Evolutionary conservation across 257 asterid species (phyloP).

Genomic region (Rauvolfia tetraphylla): DNA sequence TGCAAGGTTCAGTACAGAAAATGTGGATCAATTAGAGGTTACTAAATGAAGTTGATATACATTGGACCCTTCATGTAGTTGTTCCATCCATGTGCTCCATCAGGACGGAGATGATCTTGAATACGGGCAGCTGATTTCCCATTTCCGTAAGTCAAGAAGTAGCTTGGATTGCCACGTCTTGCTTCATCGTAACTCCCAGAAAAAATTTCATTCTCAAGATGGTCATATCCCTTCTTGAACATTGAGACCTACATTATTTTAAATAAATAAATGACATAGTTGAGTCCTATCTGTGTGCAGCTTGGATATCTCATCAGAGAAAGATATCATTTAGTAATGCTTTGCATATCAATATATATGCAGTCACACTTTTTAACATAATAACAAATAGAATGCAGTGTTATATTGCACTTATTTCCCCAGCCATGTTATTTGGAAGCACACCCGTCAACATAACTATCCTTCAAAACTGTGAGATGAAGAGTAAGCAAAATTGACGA

Average conservation of each 20-base stretch:
- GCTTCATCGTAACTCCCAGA: slow-evolving; percentile 53
- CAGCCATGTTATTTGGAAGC: not conserved
- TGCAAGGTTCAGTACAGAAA: not conserved
- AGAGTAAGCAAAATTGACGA: not conserved
- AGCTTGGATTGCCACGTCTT: slow-evolving; percentile 67
- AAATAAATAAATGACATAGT: not conserved
- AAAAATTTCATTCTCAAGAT: slow-evolving; percentile 52
- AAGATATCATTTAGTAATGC: not conserved
- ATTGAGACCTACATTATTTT: slow-evolving; percentile 50
- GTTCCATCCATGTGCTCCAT: slow-evolving; percentile 89
- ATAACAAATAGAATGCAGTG: not conserved
- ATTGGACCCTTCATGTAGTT: slow-evolving; percentile 68
- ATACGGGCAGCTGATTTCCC: slow-evolving; percentile 78
- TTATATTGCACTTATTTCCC: not conserved
- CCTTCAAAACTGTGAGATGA: not conserved
- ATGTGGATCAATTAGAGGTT: not conserved
- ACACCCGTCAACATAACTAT: not conserved
- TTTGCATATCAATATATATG: not conserved
- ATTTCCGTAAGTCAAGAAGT: slow-evolving; percentile 77
- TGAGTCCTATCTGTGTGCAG: not conserved
- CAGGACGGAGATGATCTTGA: slow-evolving; percentile 77
- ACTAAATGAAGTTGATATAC: slow-evolving; percentile 34
- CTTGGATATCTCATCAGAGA: too few relatives aligned
- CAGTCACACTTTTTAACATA: not conserved
- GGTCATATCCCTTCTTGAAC: slow-evolving; percentile 82